A percentile compares a stretch with the other conserved stretches of the same genome.
Evolutionary conservation across 1,139 yeast species (phyloP).

Genomic region (Meyerozyma elateridarum): DNA sequence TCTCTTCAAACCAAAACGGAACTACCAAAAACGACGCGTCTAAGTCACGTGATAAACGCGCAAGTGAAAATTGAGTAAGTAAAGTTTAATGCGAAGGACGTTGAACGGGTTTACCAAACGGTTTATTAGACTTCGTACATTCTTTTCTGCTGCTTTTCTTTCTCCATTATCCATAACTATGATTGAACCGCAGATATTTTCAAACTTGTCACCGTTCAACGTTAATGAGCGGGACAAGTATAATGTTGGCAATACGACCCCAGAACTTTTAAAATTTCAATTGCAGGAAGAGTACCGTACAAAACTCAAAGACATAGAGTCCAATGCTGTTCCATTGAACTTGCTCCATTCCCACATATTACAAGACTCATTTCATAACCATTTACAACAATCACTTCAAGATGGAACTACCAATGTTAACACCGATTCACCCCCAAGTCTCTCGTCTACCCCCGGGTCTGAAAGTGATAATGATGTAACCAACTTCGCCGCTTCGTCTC

Average conservation of each 20-base stretch:
- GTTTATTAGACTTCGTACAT: no score
- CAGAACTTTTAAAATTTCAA: constrained; percentile 42
- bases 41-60: no score
- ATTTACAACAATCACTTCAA: constrained; percentile 33
- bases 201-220: constrained; percentile 36
- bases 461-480: constrained; percentile 15
- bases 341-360: constrained; percentile 21
- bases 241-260: constrained; percentile 34
- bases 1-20: no score
- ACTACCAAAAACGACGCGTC: no score
- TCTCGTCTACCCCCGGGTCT: constrained; percentile 16
- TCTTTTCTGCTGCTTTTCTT: no score
- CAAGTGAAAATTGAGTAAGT: no score
- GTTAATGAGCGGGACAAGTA: constrained; percentile 28
- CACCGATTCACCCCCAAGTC: constrained; percentile 14
- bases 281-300: constrained; percentile 38
- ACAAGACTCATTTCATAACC: constrained; percentile 32
- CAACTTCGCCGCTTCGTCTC: not conserved
- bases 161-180: constrained; percentile 13
- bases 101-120: no score
- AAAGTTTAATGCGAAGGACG: no score
- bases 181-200: constrained; percentile 33
- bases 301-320: constrained; percentile 22
- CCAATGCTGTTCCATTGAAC: constrained; percentile 13
- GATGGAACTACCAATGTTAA: constrained; percentile 23